These are phyloP conservation scores for Kazachstania bromeliacearum DNA, from an alignment of 805 yeast genomes.

Conservation along the genomic window DNA sequence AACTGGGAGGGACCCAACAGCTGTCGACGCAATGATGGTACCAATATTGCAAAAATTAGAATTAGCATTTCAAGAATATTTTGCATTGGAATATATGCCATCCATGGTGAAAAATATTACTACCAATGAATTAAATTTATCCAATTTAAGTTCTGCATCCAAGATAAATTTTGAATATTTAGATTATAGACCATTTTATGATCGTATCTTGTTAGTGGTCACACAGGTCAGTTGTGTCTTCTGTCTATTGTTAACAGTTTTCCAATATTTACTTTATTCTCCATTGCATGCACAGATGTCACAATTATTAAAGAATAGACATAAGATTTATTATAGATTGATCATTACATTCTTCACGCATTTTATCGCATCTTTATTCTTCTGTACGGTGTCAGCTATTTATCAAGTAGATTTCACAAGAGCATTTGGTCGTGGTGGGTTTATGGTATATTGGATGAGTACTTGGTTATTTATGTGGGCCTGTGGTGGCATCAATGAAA, in stretches of 20 bases:
- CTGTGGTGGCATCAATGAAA: slow-evolving; percentile 68
- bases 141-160: slow-evolving; percentile 17
- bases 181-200: slow-evolving; percentile 44
- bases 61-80: slow-evolving; percentile 3
- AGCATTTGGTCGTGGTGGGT: slow-evolving; percentile 61
- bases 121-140: slow-evolving; percentile 8
- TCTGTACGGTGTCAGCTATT: slow-evolving; percentile 53
- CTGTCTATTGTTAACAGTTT: slow-evolving; percentile 59
- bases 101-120: slow-evolving; percentile 12
- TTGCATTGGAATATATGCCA: slow-evolving; percentile 6
- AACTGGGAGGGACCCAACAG: slow-evolving; percentile 52
- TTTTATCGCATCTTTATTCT: slow-evolving; percentile 49
- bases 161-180: slow-evolving; percentile 24
- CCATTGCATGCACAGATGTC: slow-evolving; percentile 45
- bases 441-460: slow-evolving; percentile 65
- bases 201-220: slow-evolving; percentile 51
- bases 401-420: slow-evolving; percentile 52
- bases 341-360: slow-evolving; percentile 40
- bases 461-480: slow-evolving; percentile 62
- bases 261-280: slow-evolving; percentile 53
- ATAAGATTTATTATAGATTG: slow-evolving; percentile 45
- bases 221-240: slow-evolving; percentile 69
- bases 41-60: slow-evolving; percentile 36
- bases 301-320: slow-evolving; percentile 34
- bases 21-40: slow-evolving; percentile 36